Evolutionary conservation across 371 early-diverging fungal genomes (phyloP).

Genomic region (Apophysomyces variabilis): DNA sequence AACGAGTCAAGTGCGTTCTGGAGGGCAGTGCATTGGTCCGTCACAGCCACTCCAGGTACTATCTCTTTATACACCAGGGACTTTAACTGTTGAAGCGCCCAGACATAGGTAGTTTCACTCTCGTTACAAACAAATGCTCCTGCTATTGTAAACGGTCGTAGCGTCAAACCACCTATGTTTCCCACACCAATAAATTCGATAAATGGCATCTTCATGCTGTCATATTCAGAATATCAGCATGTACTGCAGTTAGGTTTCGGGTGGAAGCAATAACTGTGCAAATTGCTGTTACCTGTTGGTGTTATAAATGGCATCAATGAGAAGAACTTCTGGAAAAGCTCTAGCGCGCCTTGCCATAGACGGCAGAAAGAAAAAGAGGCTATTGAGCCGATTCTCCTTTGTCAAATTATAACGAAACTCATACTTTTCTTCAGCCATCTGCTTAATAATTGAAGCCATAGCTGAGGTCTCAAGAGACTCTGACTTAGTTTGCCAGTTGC

Average conservation of each 20-base stretch:
- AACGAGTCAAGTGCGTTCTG: conserved; percentile 10
- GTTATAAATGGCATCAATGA: conserved; percentile 20
- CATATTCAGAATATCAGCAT: too few relatives aligned
- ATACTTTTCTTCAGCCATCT: too few relatives aligned
- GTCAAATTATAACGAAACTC: too few relatives aligned
- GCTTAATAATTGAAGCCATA: too few relatives aligned
- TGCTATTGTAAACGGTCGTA: conserved; percentile 16
- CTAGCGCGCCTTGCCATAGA: not conserved
- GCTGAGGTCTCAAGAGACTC: too few relatives aligned
- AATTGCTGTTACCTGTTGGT: conserved; percentile 15
- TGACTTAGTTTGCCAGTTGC: too few relatives aligned
- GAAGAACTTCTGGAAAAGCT: conserved; percentile 7
- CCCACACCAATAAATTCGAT: too few relatives aligned
- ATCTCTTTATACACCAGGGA: not conserved
- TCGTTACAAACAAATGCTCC: conserved; percentile 13
- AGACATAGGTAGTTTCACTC: not conserved
- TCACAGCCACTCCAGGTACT: not conserved
- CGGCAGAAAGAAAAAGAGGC: conserved; percentile 8
- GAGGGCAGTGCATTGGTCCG: conserved; percentile 9
- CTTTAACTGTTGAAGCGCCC: conserved; percentile 1
- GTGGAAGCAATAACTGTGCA: not conserved
- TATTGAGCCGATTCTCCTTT: too few relatives aligned
- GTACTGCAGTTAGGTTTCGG: too few relatives aligned
- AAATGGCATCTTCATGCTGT: too few relatives aligned
- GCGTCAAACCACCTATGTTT: not conserved